Evolutionary conservation across 2,329 filamentous ascomycete species (phyloP), one percentile per base, ranked within the genome.

Genomic region (Colletotrichum neosansevieriae): DNA sequence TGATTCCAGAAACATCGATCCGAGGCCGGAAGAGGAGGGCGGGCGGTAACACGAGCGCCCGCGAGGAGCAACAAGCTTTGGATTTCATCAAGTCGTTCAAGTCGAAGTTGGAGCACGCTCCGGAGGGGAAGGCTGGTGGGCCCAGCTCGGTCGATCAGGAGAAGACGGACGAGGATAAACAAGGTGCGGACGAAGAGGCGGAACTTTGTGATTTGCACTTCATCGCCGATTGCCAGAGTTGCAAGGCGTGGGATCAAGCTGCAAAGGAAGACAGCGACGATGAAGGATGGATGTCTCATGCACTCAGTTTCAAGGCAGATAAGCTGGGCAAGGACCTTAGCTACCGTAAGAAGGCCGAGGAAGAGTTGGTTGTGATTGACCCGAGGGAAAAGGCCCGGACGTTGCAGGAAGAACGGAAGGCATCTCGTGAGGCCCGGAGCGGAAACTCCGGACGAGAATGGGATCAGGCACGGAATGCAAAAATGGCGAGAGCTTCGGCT

Each of bases 141-240:
- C 56, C 71, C 11, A 9, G 15, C 34, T 66, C 63, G 34, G 63
- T 62, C 9, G 72, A 75, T 10, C 74, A 76, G 12, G 75, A 75
- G 36, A 73, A 72, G 5, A 73, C 74, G 42, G 74, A 72, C 6
- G 70, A 70, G 38, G 62, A 69, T 1, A 65, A 36, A 6, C 71
- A 45, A 17, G 73, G 72, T 76, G 85, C 86, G 17, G 90, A 91
- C 3, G 89, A 92, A 44, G 93, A 97, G 76, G 90, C 89, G 3
- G 86, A 86, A 57, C 84, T 97, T 4, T 99, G 96, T 76, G 96
- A 98, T 77, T 82, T 99, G 40, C 96, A 99, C 78, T 99, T 98
- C 79, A 97, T 99, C 71, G 92, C 92, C 56, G 93, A 97, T 74
- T 99, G 96, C 78, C 94, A 97, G 76, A 97, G 94, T 50, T 98